These are phyloP conservation scores for Picochlorum sp. DNA, from an alignment of 139 green algal species.

Conservation along the genomic window DNA sequence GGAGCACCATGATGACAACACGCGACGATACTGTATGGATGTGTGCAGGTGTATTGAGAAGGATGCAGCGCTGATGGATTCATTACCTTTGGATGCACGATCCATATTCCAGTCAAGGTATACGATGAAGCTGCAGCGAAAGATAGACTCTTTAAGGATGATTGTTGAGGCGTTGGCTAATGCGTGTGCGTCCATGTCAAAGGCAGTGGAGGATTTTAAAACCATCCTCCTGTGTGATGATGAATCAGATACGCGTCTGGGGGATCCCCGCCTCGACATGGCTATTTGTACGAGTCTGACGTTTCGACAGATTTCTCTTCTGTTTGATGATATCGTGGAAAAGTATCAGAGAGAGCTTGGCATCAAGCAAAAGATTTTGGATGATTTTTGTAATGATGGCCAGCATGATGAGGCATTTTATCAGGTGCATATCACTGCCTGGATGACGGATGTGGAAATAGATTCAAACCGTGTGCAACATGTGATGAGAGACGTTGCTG, in stretches of 20 bases:
- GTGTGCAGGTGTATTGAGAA: no score
- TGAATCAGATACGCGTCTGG: background rate
- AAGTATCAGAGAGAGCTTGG: conserved; percentile 16
- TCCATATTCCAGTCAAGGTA: no score
- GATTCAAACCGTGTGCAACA: conserved; percentile 10
- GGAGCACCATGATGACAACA: no score
- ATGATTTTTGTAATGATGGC: conserved; percentile 8
- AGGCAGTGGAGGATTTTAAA: background rate
- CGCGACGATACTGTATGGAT: no score
- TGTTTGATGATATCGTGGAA: conserved; percentile 9
- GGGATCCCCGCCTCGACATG: conserved; percentile 3
- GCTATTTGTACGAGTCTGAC: conserved; percentile 21
- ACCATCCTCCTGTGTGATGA: background rate
- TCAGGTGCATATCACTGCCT: conserved; percentile 26
- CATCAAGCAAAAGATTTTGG: conserved; percentile 17
- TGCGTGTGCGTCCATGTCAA: background rate
- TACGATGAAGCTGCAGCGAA: no score
- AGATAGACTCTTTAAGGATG: no score
- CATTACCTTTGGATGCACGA: no score
- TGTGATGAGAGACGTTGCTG: conserved; percentile 5
- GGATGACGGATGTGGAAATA: conserved; percentile 18
- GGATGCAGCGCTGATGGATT: no score
- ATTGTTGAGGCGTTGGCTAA: background rate
- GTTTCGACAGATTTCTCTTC: conserved; percentile 5
- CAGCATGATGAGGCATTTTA: background rate